Conservation (phyloP, 371 early-diverging fungal species). For the Mucor lusitanicus region DNA sequence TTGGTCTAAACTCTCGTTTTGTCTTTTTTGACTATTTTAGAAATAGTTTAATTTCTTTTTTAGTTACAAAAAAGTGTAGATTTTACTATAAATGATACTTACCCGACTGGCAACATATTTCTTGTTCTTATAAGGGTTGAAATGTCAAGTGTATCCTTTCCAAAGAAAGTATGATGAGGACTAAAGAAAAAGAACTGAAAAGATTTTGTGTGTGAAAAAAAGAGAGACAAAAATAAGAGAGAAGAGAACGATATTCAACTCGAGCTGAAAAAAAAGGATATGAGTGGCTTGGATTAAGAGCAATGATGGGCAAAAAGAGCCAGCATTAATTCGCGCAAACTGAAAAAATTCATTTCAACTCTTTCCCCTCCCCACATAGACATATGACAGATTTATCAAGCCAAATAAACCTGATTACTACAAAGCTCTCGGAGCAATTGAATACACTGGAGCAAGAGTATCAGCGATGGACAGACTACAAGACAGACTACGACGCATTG, state of each 20-base stretch:
- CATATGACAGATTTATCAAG: conserved; percentile 14
- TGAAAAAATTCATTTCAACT: not conserved
- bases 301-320: not conserved
- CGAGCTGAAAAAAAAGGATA: not conserved
- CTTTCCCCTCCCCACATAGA: not conserved
- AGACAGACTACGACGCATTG: conserved; percentile 58
- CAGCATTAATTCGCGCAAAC: not conserved
- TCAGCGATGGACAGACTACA: conserved; percentile 39
- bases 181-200: not conserved
- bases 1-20: conserved; percentile 20
- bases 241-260: not conserved
- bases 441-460: conserved; percentile 17
- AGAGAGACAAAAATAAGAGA: conserved; percentile 3
- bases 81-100: not conserved
- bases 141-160: no score
- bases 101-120: conserved; percentile 18
- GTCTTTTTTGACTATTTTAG: conserved; percentile 16
- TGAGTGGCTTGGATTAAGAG: conserved; percentile 4
- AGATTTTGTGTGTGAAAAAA: conserved; percentile 3
- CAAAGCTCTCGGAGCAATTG: conserved; percentile 16
- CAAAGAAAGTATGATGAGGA: not conserved
- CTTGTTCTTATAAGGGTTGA: not conserved
- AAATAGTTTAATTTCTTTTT: conserved; percentile 3
- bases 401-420: conserved; percentile 16
- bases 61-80: not conserved